Evolutionary conservation across 305 asterid genomes (phyloP), one percentile per base, ranked within the genome.

Genomic region (Rubia peregrina): DNA sequence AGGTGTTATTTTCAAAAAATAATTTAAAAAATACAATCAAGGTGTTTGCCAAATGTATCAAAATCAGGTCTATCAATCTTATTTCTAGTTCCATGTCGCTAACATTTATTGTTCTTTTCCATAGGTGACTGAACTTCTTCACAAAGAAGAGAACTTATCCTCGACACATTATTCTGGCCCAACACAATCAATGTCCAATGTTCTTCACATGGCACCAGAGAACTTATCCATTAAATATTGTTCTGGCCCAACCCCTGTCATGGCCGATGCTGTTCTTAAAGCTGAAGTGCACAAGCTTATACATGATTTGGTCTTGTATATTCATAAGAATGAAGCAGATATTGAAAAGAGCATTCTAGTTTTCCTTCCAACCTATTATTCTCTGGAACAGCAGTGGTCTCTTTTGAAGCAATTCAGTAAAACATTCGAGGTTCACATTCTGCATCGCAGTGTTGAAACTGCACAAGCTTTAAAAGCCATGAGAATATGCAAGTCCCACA

Each of bases 291-390:
- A 91, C 81, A 83, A 79, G 82, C 90, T 94, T 71, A 91, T 94
- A 73, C 97, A 88, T 78, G 76, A 91, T 69, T 84, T 94, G 86
- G 85, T 94, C 79, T 22, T 91, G 68, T 81, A 91, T 77, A 94
- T 91, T 76, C 96, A 94, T 83, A 86, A 83, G 69, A 91, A 81
- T 67, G 99, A 94, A 84, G 82, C 86, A 67, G 99, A 94, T 80
- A 91, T 94, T 65, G 99, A 91, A 84, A 91, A 91, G 89, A 87
- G 99, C 81, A 91, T 91, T 77, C 84, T 94, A 85, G 78, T 94
- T 74, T 91, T 94, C 78, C 96, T 94, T 75, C 99, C 99, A 40
- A 89, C 99, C 51, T 91, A 89, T 84, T 71, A 80, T 77, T 82
- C 97, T 43, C 77, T 94, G 71, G 96, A 94, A 85, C 87, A 88